phyloP scores from a whole-genome alignment of 371 early-diverging fungal genomes.

The Mortierella sp. region DNA sequence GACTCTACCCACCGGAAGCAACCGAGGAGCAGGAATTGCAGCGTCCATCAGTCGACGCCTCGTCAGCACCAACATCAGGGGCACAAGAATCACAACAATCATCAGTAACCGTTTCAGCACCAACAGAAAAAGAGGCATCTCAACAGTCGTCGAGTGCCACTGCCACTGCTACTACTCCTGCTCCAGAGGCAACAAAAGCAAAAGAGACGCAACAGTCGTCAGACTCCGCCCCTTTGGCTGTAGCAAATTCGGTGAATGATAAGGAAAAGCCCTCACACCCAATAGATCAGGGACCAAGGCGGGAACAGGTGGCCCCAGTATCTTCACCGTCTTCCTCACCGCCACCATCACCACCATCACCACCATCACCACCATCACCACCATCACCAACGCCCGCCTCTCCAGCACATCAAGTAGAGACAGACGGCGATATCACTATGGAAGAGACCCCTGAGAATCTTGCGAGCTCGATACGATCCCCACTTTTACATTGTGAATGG shows the following conservation, averaged over 20 bases:
- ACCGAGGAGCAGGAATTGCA: background rate
- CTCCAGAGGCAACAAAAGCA: background rate
- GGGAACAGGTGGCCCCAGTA: background rate
- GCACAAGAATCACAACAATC: background rate
- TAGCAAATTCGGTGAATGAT: background rate
- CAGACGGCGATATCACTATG: constrained; percentile 14
- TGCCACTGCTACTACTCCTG: too few relatives aligned
- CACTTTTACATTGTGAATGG: constrained; percentile 24
- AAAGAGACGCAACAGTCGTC: background rate
- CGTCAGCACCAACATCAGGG: background rate
- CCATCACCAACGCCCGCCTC: background rate
- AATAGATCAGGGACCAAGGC: background rate
- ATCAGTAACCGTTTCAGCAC: background rate
- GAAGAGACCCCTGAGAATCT: background rate
- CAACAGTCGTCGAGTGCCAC: too few relatives aligned
- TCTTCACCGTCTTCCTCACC: too few relatives aligned
- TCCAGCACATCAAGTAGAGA: background rate
- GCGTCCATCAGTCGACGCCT: background rate
- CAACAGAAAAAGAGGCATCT: too few relatives aligned
- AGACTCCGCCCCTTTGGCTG: background rate
- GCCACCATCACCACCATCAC: background rate
- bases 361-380: background rate
- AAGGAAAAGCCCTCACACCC: background rate
- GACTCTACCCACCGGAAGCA: constrained; percentile 22
- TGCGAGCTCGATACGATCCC: background rate